Base-by-base conservation (phyloP, 805 yeast genomes). In the Candida verbasci region DNA sequence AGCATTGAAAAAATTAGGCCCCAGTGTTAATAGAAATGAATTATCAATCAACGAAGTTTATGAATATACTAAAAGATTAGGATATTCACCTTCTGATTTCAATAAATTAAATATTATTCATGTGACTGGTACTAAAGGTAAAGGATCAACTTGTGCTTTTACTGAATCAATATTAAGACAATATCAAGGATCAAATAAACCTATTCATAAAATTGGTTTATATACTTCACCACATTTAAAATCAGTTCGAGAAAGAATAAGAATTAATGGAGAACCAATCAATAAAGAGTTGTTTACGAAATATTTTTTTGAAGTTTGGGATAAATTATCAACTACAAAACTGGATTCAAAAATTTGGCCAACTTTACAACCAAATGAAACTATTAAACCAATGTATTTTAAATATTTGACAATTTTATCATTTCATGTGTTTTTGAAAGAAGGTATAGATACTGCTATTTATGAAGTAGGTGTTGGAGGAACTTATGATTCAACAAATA, bases 381-480 rank as follows among this genome's bases (percentile, higher is more conserved):
- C 78, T 8, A 72, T 78, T 40, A 88, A 85, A 55, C 98, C 98
- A 10, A 91, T 87, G 55, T 93, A 93, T 58, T 93, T 93, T 73
- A 81, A 95, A 53, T 94, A 76, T 58, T 65, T 93, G 55, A 93
- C 99, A 0, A 62, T 94, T 12, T 59, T 93, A 41, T 86, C 97
- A 3, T 93, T 88, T 66, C 96, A 94, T 56, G 83, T 87, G 1
- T 94, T 94, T 49, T 56, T 86, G 62, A 72, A 76, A 37, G 98
- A 93, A 60, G 83, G 85, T 2, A 89, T 93, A n/a, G 85, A 88
- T 53, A 76, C 96, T 24, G 97, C 97, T 9, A 82, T 93, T 25
- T 88, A 86, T 53, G 99, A 93, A 58, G 99, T 94, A 21, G 99
- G 99, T 16, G 95, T 93, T 32, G 99, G 99, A 20, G 99, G 99